Evolutionary conservation across 2,329 filamentous ascomycete genomes (phyloP).

Genomic region (Curvularia lunata): DNA sequence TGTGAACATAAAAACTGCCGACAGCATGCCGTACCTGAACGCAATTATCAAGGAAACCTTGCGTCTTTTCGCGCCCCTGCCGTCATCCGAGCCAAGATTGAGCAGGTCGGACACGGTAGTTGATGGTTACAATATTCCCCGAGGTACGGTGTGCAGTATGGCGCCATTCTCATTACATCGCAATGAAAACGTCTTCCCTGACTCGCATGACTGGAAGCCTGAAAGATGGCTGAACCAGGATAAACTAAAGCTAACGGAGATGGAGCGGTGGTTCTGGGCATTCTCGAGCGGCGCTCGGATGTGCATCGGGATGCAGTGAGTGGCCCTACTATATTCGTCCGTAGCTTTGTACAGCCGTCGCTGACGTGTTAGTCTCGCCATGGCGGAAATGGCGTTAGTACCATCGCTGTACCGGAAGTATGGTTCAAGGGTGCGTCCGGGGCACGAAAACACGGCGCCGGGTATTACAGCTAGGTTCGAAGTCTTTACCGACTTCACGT

Average conservation of each 20-base stretch:
- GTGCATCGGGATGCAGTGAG: slow-evolving; percentile 46
- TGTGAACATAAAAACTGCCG: slow-evolving; percentile 42
- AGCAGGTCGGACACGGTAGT: slow-evolving; percentile 46
- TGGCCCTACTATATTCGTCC: not conserved
- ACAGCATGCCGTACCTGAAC: slow-evolving; percentile 54
- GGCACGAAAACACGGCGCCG: slow-evolving; percentile 44
- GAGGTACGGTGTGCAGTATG: slow-evolving; percentile 48
- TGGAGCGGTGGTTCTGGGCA: slow-evolving; percentile 49
- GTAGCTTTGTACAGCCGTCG: not conserved
- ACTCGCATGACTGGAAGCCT: slow-evolving; percentile 41
- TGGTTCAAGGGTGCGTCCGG: slow-evolving; percentile 31
- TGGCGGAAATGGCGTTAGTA: slow-evolving; percentile 59
- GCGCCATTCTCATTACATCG: slow-evolving; percentile 51
- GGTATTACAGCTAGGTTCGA: slow-evolving; percentile 54
- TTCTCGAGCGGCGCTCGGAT: slow-evolving; percentile 52
- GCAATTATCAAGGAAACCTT: slow-evolving; percentile 61
- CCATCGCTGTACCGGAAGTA: slow-evolving; percentile 55
- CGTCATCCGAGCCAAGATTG: slow-evolving; percentile 59
- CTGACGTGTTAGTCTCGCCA: slow-evolving; percentile 46
- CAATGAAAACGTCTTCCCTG: slow-evolving; percentile 40
- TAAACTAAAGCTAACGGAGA: slow-evolving; percentile 27
- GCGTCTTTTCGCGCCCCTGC: slow-evolving; percentile 59
- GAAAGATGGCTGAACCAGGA: slow-evolving; percentile 37
- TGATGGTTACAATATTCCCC: slow-evolving; percentile 46
- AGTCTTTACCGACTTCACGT: slow-evolving; percentile 49